Conservation (phyloP, 345 rosid species). For the Populus euphratica region DNA sequence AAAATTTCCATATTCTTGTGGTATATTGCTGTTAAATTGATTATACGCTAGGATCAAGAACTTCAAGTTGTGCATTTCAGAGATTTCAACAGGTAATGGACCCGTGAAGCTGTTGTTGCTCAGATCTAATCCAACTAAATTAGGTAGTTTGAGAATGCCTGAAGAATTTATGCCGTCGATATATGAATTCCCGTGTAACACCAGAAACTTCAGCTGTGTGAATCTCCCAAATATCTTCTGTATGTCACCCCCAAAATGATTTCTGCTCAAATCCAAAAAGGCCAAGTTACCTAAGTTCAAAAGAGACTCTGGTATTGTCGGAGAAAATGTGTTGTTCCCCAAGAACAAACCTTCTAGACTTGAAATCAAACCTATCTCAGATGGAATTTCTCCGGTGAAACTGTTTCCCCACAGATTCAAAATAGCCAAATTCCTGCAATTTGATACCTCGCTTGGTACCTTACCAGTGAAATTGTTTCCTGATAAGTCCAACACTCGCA, state of each 20-base stretch:
- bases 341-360: slow-evolving; percentile 57
- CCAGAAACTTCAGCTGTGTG: slow-evolving; percentile 52
- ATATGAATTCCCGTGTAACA: slow-evolving; percentile 55
- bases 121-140: slow-evolving; percentile 60
- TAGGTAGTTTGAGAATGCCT: slow-evolving; percentile 55
- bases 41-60: slow-evolving; percentile 62
- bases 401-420: slow-evolving; percentile 67
- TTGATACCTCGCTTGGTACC: slow-evolving; percentile 49
- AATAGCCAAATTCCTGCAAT: slow-evolving; percentile 47
- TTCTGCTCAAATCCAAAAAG: slow-evolving; percentile 69
- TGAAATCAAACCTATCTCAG: slow-evolving; percentile 57
- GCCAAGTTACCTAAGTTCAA: slow-evolving; percentile 49
- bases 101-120: slow-evolving; percentile 73
- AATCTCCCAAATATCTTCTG: slow-evolving; percentile 72
- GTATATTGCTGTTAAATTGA: slow-evolving; percentile 62
- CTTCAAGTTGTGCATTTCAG: slow-evolving; percentile 52
- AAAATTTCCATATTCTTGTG: slow-evolving; percentile 64
- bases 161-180: slow-evolving; percentile 63
- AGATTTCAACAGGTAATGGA: slow-evolving; percentile 57
- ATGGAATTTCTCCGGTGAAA: slow-evolving; percentile 56
- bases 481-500: slow-evolving; percentile 56
- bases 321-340: slow-evolving; percentile 62
- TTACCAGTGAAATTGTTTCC: slow-evolving; percentile 47
- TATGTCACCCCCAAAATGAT: slow-evolving; percentile 57
- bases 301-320: slow-evolving; percentile 61